Percentiles rank a stretch among this genome's conserved stretches.
Conservation (phyloP, 2,329 filamentous ascomycete genomes). For the Dichotomopilus funicola region DNA sequence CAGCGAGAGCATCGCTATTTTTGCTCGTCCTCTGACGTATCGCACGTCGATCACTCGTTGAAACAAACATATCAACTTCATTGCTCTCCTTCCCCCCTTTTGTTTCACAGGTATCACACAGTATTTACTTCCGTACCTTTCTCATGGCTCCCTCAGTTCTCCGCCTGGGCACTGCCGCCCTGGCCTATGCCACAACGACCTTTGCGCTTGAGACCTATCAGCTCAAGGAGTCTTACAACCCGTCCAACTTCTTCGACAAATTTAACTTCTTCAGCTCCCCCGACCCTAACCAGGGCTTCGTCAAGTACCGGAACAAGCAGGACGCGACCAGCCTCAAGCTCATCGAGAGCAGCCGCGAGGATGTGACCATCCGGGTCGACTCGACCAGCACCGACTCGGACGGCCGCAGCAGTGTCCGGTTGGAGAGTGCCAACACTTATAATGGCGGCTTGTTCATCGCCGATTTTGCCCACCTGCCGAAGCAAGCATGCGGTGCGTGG, state of each 20-base stretch:
- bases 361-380: constrained; percentile 38
- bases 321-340: constrained; percentile 33
- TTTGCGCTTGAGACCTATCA: constrained; percentile 32
- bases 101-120: too few species aligned
- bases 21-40: constrained; percentile 39
- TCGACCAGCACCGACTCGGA: constrained; percentile 21
- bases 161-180: constrained; percentile 34
- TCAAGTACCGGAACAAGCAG: constrained; percentile 42
- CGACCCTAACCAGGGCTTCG: constrained; percentile 62
- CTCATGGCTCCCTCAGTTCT: constrained; percentile 38
- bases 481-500: constrained; percentile 61
- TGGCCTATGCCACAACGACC: constrained; percentile 30
- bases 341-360: constrained; percentile 27
- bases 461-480: constrained; percentile 64
- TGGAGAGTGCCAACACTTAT: constrained; percentile 58
- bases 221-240: constrained; percentile 36
- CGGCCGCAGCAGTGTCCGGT: constrained; percentile 51
- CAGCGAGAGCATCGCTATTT: constrained; percentile 26
- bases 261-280: constrained; percentile 20
- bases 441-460: constrained; percentile 62
- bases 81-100: constrained; percentile 27
- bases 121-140: constrained; percentile 11
- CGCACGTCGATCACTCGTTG: constrained; percentile 35
- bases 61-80: constrained; percentile 19
- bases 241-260: constrained; percentile 42